Evolutionary conservation across 2,329 filamentous ascomycete species (phyloP).

Genomic region (Aphanoascus verrucosus): DNA sequence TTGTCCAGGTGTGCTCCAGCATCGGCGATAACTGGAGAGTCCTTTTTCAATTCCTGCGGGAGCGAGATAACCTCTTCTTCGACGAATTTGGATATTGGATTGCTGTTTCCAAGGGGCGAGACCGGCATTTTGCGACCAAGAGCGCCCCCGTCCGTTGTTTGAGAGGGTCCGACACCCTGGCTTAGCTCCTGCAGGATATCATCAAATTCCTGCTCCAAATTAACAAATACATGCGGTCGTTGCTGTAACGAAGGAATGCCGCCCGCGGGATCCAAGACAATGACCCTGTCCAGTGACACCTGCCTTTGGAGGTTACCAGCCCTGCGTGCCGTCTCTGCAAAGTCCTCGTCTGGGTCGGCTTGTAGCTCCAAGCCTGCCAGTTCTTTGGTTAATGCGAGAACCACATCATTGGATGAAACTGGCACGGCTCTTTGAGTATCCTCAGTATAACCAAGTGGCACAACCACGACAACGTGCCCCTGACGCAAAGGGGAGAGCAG

Average conservation of each 20-base stretch:
- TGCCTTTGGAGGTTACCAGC: conserved; percentile 38
- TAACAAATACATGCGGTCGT: conserved; percentile 72
- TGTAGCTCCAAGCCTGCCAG: conserved; percentile 55
- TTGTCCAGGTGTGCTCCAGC: conserved; percentile 53
- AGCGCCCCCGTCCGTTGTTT: background rate
- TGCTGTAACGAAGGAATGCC: conserved; percentile 63
- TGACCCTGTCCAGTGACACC: conserved; percentile 68
- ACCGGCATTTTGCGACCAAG: conserved; percentile 6
- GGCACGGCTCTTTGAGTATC: conserved; percentile 39
- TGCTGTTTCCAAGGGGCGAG: conserved; percentile 25
- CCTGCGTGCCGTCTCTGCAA: conserved; percentile 30
- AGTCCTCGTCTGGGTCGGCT: conserved; percentile 36
- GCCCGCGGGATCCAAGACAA: conserved; percentile 76
- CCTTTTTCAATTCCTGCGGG: conserved; percentile 16
- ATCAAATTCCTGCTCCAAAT: conserved; percentile 80
- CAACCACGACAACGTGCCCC: conserved; percentile 60
- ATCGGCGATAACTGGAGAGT: background rate
- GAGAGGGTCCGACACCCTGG: conserved; percentile 17
- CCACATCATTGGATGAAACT: conserved; percentile 50
- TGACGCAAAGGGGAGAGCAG: conserved; percentile 56
- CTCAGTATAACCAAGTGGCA: conserved; percentile 51
- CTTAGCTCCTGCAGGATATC: conserved; percentile 54
- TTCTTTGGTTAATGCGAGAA: conserved; percentile 66
- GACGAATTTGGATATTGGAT: conserved; percentile 37
- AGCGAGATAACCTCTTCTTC: conserved; percentile 23